phyloP scores from a whole-genome alignment of 768 basidiomycete species.

The Fibroporia radiculosa region DNA sequence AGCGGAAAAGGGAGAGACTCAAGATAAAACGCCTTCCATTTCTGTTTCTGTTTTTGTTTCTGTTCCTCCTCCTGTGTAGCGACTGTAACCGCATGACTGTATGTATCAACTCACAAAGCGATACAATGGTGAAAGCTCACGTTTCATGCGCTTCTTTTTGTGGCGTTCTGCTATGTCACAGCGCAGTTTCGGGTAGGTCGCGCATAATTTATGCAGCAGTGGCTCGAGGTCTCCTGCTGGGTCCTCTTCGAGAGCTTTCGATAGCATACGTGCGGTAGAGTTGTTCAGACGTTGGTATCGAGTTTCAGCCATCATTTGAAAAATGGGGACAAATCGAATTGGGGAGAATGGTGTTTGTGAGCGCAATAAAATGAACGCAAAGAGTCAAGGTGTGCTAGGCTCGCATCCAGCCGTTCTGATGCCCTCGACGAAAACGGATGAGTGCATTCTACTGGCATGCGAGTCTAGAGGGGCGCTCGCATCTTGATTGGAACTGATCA shows the following conservation, averaged over 20 bases:
- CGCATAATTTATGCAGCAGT: not conserved
- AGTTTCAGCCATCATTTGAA: too few species aligned
- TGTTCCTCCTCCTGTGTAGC: not conserved
- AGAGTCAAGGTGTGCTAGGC: too few species aligned
- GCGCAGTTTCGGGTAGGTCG: not conserved
- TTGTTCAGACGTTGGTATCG: too few species aligned
- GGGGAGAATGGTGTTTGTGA: too few species aligned
- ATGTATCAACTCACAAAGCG: not conserved
- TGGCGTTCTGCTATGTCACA: not conserved
- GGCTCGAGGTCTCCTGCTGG: constrained; percentile 2
- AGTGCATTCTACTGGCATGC: too few species aligned
- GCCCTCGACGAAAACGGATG: too few species aligned
- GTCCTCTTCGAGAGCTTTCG: constrained; percentile 1
- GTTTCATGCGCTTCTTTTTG: not conserved
- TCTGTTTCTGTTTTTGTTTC: not conserved
- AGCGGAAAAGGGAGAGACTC: not conserved
- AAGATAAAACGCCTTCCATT: not conserved
- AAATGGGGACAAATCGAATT: too few species aligned
- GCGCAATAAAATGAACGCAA: too few species aligned
- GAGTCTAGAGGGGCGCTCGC: too few species aligned
- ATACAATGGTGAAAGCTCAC: not conserved
- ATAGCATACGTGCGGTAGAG: too few species aligned
- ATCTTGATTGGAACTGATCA: too few species aligned
- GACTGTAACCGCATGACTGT: not conserved
- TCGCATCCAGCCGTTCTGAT: too few species aligned